Conservation (phyloP, 768 basidiomycete genomes). For the Mrakia frigida region DNA sequence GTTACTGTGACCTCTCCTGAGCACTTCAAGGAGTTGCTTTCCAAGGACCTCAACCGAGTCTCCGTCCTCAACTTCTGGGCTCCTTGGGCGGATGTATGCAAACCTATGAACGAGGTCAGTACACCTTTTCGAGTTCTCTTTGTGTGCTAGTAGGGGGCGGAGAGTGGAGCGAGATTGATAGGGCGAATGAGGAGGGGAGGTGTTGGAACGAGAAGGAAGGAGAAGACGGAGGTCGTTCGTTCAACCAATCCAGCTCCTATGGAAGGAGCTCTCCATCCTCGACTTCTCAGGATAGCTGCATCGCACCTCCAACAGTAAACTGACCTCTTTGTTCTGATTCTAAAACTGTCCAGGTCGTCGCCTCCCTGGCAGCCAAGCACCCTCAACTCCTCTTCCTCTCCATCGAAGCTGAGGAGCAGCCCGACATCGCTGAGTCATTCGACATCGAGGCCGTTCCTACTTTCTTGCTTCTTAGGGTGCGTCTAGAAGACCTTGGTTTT, state of each 20-base stretch:
- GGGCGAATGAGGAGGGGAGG: not conserved
- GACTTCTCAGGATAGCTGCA: not conserved
- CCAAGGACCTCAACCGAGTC: slow-evolving; percentile 67
- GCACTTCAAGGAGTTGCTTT: slow-evolving; percentile 70
- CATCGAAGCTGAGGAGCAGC: slow-evolving; percentile 76
- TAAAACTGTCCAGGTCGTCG: slow-evolving; percentile 49
- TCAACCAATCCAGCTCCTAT: too few relatives aligned
- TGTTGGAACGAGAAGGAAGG: too few relatives aligned
- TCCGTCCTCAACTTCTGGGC: slow-evolving; percentile 95
- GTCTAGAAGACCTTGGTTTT: slow-evolving; percentile 30
- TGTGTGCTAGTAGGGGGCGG: not conserved
- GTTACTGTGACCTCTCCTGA: slow-evolving; percentile 56
- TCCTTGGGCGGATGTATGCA: slow-evolving; percentile 84
- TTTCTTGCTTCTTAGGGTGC: slow-evolving; percentile 72
- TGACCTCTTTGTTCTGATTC: not conserved
- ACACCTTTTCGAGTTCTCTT: not conserved
- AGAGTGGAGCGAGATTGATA: not conserved
- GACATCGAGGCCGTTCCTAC: slow-evolving; percentile 83
- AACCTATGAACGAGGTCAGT: slow-evolving; percentile 65
- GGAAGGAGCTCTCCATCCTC: not conserved
- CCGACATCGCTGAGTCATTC: slow-evolving; percentile 86
- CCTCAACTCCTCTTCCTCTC: slow-evolving; percentile 65
- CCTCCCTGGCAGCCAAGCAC: slow-evolving; percentile 68
- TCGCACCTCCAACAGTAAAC: not conserved
- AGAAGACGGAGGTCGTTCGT: too few relatives aligned